Evolutionary conservation across 805 yeast species (phyloP), one percentile per base, ranked within the genome.

Genomic region (Lipomyces starkeyi): DNA sequence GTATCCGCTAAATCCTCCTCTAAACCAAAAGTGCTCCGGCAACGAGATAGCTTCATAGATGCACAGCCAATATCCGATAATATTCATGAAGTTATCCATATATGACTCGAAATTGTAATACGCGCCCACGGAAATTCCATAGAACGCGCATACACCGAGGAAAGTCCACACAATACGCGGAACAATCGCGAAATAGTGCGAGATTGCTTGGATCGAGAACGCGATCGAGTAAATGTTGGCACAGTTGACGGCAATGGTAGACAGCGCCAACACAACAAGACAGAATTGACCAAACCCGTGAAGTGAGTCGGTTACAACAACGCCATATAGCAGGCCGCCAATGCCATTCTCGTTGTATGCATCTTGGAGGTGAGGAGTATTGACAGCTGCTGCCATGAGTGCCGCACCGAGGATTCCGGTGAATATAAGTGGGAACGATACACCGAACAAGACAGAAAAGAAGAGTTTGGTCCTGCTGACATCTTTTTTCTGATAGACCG

Each of bases 201-300:
- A 90, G 74, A 90, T 81, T 57, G 95, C 87, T 81, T 93, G 98
- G 47, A 93, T 92, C 72, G 93, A 88, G 76, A 93, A 83, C 54
- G 92, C 93, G 75, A 92, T 86, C 32, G 98, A 91, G 83, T 93
- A 93, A 90, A 92, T 88, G 83, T 92, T 93, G 79, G 97, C 97
- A 79, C 93, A 87, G 82, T 92, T 93, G 84, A 91, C 92, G 72
- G 97, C 88, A 66, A 93, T 89, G 40, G 97, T 91, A 40, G 97
- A 91, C 73, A 93, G 80, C 20, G 97, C 91, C 71, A 93, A 82
- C 22, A 93, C 37, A 40, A 93, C 97, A 80, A 93, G 86, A 80
- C 93, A 88, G 84, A 93, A 92, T 79, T 91, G 88, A 71, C 97
- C 97, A 74, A 93, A 91, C 9, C 92, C 93, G 79, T 91, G 93